These are phyloP conservation scores for Cytidiella melzeri DNA, from an alignment of 768 basidiomycete genomes.

Conservation along the genomic window DNA sequence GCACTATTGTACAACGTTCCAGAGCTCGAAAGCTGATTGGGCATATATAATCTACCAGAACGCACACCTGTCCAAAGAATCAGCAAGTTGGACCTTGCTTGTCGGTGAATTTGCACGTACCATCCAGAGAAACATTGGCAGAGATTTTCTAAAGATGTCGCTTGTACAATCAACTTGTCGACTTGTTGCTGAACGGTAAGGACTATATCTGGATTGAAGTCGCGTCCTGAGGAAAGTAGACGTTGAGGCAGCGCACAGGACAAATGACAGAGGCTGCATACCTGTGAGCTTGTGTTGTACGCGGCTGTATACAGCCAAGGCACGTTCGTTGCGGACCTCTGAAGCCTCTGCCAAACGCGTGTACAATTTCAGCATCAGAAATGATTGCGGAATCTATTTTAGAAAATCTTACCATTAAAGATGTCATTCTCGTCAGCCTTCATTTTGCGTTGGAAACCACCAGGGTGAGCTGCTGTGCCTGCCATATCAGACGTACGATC, in stretches of 20 bases:
- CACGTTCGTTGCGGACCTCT: slow-evolving; percentile 89
- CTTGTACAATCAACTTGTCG: slow-evolving; percentile 87
- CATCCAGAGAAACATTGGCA: slow-evolving; percentile 97
- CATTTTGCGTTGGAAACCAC: slow-evolving; percentile 73
- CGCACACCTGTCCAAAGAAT: background rate
- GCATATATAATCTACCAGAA: background rate
- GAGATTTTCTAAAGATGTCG: slow-evolving; percentile 89
- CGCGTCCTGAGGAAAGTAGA: slow-evolving; percentile 52
- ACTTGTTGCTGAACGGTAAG: slow-evolving; percentile 82
- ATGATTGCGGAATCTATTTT: too few species aligned
- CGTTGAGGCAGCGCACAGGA: background rate
- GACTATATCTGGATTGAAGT: slow-evolving; percentile 81
- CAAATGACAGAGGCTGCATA: slow-evolving; percentile 26
- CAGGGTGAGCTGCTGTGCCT: slow-evolving; percentile 65
- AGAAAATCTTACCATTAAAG: slow-evolving; percentile 61
- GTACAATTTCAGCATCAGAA: too few species aligned
- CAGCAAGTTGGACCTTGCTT: too few species aligned
- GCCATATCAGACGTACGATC: slow-evolving; percentile 57
- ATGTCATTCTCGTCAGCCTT: slow-evolving; percentile 94
- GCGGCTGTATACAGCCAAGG: slow-evolving; percentile 87
- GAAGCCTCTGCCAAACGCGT: slow-evolving; percentile 48
- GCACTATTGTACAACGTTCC: too few species aligned
- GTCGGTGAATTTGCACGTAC: too few species aligned
- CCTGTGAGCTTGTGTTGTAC: slow-evolving; percentile 94
- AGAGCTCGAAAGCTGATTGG: background rate